phyloP scores from a whole-genome alignment of 306 rosid genomes.

The Carpinus fangiana region DNA sequence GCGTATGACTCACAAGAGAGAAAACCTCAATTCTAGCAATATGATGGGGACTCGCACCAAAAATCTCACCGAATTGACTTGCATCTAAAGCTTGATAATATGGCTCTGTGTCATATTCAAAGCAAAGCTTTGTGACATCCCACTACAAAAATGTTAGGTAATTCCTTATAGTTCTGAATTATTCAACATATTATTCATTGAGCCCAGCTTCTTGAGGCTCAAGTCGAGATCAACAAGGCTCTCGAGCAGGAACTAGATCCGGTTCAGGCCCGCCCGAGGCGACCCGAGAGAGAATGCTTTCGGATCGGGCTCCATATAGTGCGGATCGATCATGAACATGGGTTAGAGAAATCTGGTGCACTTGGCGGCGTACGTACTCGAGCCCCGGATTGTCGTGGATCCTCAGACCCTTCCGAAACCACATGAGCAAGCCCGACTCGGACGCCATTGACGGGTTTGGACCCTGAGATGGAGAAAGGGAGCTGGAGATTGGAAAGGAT shows the following conservation, averaged over 20 bases:
- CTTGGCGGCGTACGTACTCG: constrained; percentile 53
- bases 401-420: constrained; percentile 92
- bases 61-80: neutral
- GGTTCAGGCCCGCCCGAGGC: constrained; percentile 63
- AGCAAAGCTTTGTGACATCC: constrained; percentile 72
- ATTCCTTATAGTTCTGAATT: no score
- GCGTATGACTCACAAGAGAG: constrained; percentile 89
- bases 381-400: constrained; percentile 95
- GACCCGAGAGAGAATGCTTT: constrained; percentile 56
- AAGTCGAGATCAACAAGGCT: constrained; percentile 68
- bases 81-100: constrained; percentile 76
- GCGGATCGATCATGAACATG: constrained; percentile 79
- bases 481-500: no score
- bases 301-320: constrained; percentile 80
- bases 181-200: constrained; percentile 52
- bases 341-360: constrained; percentile 50
- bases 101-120: constrained; percentile 90
- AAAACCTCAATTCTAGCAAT: constrained; percentile 69
- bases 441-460: constrained; percentile 34
- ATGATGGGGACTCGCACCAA: neutral
- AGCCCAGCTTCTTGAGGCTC: constrained; percentile 71
- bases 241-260: constrained; percentile 69
- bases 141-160: constrained; percentile 45
- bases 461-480: neutral
- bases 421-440: constrained; percentile 64